Percentiles rank a stretch among this genome's conserved stretches.
Conservation (phyloP, 805 yeast genomes). For the Ogataea sp. region DNA sequence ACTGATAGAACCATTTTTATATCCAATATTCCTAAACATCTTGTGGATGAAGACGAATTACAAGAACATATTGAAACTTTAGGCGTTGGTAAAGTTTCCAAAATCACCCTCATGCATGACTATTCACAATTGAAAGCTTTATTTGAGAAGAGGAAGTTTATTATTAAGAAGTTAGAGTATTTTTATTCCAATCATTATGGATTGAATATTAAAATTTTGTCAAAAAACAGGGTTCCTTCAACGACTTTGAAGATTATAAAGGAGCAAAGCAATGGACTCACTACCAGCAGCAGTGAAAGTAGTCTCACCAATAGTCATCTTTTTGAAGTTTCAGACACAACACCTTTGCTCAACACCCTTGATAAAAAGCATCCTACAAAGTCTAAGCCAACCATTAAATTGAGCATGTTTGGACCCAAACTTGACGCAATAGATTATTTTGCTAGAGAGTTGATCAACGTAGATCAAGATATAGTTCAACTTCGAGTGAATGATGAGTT, state of each 20-base stretch:
- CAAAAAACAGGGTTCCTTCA: constrained; percentile 14
- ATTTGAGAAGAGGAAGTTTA: constrained; percentile 24
- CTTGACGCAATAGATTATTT: constrained; percentile 26
- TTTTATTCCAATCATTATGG: constrained; percentile 35
- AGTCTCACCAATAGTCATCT: neutral
- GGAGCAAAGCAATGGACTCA: too few relatives aligned
- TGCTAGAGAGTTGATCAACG: constrained; percentile 24
- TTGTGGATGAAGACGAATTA: constrained; percentile 35
- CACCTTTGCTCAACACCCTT: constrained; percentile 14
- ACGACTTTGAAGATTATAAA: constrained; percentile 21
- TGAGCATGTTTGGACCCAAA: constrained; percentile 19
- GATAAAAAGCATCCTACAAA: constrained; percentile 8
- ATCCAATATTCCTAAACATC: constrained; percentile 43
- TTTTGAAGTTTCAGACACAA: constrained; percentile 3
- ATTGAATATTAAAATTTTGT: constrained; percentile 28
- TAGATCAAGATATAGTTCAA: constrained; percentile 32
- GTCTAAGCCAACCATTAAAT: constrained; percentile 15
- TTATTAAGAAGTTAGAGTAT: constrained; percentile 30
- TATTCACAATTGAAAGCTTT: constrained; percentile 30
- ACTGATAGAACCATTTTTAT: constrained; percentile 52
- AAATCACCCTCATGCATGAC: constrained; percentile 38
- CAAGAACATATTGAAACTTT: constrained; percentile 44
- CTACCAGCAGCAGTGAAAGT: neutral
- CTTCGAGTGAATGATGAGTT: constrained; percentile 27
- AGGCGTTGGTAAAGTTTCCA: constrained; percentile 47